These are phyloP conservation scores for Trichocomaceae sp. DNA, from an alignment of 2,329 filamentous ascomycete species.

Conservation along the genomic window DNA sequence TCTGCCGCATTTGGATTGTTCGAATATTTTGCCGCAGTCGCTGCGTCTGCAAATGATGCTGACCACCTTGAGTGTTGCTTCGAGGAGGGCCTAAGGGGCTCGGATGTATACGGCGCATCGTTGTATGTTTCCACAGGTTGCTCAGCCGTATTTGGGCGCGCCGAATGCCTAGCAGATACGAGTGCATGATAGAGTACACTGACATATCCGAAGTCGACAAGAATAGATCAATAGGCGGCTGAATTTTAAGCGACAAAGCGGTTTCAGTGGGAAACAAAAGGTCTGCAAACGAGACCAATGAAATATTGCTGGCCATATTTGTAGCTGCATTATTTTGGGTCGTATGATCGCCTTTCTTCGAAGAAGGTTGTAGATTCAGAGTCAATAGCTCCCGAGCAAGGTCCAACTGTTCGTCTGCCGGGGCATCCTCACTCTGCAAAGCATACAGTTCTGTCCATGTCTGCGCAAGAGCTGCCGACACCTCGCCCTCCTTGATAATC, in stretches of 20 bases:
- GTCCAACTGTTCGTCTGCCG: constrained; percentile 67
- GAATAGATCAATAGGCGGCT: constrained; percentile 82
- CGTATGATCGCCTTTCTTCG: constrained; percentile 27
- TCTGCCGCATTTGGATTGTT: constrained; percentile 63
- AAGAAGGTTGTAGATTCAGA: constrained; percentile 46
- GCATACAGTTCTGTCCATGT: constrained; percentile 76
- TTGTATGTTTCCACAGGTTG: constrained; percentile 78
- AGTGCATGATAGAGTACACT: constrained; percentile 75
- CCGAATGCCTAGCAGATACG: constrained; percentile 78
- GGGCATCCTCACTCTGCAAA: constrained; percentile 70
- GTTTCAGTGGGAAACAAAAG: constrained; percentile 74
- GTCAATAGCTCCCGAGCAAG: constrained; percentile 70
- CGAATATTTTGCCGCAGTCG: constrained; percentile 60
- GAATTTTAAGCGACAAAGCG: constrained; percentile 62
- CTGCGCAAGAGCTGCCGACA: constrained; percentile 66
- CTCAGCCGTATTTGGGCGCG: constrained; percentile 79
- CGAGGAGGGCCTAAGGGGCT: constrained; percentile 60
- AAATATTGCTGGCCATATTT: constrained; percentile 31
- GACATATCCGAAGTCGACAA: constrained; percentile 68
- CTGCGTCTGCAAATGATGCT: constrained; percentile 54
- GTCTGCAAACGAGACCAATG: constrained; percentile 59
- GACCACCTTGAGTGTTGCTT: constrained; percentile 55
- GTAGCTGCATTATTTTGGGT: constrained; percentile 17
- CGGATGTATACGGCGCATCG: constrained; percentile 69
- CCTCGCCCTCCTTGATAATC: constrained; percentile 78